Base-by-base conservation (phyloP, 1,139 yeast genomes). In the Hanseniaspora sp. region DNA sequence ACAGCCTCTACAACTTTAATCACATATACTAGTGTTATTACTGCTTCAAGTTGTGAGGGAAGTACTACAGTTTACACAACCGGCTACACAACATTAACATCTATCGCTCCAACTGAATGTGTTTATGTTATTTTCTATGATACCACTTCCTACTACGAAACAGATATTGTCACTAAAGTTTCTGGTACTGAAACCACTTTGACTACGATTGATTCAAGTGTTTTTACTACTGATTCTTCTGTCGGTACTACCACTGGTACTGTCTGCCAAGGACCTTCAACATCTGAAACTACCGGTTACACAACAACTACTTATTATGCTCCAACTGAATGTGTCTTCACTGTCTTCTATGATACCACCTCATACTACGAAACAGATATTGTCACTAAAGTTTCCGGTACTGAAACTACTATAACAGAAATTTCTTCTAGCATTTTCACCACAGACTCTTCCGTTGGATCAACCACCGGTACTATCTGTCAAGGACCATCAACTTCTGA, bases 381-480 rank as follows among this genome's bases (percentile, higher is more conserved):
- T 33, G 46, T 41, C 9, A 48, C 53, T 28, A 37, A 42, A 35
- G 38, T 45, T n/a, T 29, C n/a, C 29, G 45, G 40, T 34, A 12
- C 3, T n/a, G 41, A 39, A 29, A 42, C 46, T 29, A 49, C 47
- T 29, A 23, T 18, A 5, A 7, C 9, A 15, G 34, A 28, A 7
- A 40, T 42, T 7, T 23, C 47, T 9, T 41, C 45, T 13, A 29
- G 11, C 13, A 43, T 42, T 49, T 45, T n/a, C 29, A 49, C 46
- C 5, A 18, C 39, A 11, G 38, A 18, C 15, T 43, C 42, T 7
- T 34, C 38, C 7, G 23, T 34, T 18, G 31, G 29, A 7, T 35
- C 47, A 13, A 15, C 43, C 31, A 35, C 42, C 7, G 53, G 42
- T 31, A 49, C 53, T 12, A 23, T 42, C 28, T 48, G 52, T 34